Base-by-base conservation (phyloP, 1,139 yeast species). In the Kazachstania sp. region DNA sequence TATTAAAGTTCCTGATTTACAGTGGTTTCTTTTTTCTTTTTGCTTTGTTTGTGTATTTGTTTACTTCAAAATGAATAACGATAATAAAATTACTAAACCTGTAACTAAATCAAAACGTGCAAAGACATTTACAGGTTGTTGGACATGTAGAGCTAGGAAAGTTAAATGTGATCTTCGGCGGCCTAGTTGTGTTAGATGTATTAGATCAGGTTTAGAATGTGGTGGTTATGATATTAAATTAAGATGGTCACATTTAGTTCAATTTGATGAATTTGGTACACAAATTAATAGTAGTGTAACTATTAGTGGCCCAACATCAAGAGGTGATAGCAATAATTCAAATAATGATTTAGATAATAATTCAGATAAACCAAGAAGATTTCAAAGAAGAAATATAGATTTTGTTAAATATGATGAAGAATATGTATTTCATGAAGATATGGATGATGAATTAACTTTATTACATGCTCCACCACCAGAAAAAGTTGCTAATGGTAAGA, bases 221-320 rank as follows among this genome's bases (percentile, higher is more conserved):
- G 87, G 84, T 31, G 96, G 96, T 0, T 87, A 86, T 59, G 86
- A 80, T 50, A 82, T 87, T 52, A 85, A 83, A 53, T 73, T 87
- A 28, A 71, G 88, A 52, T 87, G 96, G 96, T 77, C 84, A 9
- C 67, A 67, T 20, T 80, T 84, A 2, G 67, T 79, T 5, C 64
- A 68, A 46, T 80, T 78, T 53, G 71, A 70, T 45, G 64, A 67
- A 30, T 64, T 57, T 46, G 73, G 72, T 0, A 55, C 57, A 12
- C 69, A 64, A 37, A 32, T 63, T 9, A 52, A 63, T 5, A 43
- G 64, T 50, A 45, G 68, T 3, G 28, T 23, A 7, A 23, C 28
- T 4, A 19, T 36, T 12, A 12, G 23, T 36, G 38, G 38, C 8
- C 23, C 38, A 15, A 20, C 23, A 5, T 61, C 65, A 3, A 54